Evolutionary conservation across 495 filamentous ascomycete genomes (phyloP), one percentile per base, ranked within the genome.

Genomic region (Neurospora cerealis): DNA sequence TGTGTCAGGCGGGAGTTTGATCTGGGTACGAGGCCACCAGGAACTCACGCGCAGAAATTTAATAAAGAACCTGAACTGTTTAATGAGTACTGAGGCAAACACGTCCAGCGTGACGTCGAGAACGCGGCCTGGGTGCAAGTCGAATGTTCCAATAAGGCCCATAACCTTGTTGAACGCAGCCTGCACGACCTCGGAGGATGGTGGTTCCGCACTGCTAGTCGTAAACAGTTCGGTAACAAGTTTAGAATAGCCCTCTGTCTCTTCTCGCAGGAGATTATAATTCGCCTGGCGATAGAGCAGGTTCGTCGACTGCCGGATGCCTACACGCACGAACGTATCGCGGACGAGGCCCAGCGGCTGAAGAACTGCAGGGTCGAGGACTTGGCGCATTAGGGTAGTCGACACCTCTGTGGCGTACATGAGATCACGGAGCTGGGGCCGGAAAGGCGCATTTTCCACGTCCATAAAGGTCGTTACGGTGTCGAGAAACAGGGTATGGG

Each of bases 231-330:
- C 89, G 19, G 89, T 87, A 28, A 90, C 87, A 4, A 90, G 75
- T 73, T 91, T 91, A 11, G 89, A 87, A 78, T 95, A 99, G 39
- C 96, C 96, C 81, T 99, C 96, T 0, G 93, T 92, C 81, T 99
- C 96, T 85, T 99, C 96, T 39, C 96, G 89, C 21, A 99, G 85
- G 3, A 99, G 85, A 77, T 99, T 99, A 84, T 97, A 97, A 79
- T 96, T 98, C 1, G 94, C 93, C 79, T 98, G 96, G 66, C 94
- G 91, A 78, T 99, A 99, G 3, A 98, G 88, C 21, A 95, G 83
- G 77, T 96, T 94, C 9, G 96, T 99, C 71, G 93, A 91, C 75
- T 96, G 93, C 71, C 95, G 90, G 74, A 97, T 92, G 4, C 90
- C 91, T 78, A 95, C 89, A 69, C 91, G 89, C n/a, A 87, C 84